These are phyloP conservation scores for Huntiella decipiens DNA, from an alignment of 2,329 filamentous ascomycete genomes.

Conservation along the genomic window DNA sequence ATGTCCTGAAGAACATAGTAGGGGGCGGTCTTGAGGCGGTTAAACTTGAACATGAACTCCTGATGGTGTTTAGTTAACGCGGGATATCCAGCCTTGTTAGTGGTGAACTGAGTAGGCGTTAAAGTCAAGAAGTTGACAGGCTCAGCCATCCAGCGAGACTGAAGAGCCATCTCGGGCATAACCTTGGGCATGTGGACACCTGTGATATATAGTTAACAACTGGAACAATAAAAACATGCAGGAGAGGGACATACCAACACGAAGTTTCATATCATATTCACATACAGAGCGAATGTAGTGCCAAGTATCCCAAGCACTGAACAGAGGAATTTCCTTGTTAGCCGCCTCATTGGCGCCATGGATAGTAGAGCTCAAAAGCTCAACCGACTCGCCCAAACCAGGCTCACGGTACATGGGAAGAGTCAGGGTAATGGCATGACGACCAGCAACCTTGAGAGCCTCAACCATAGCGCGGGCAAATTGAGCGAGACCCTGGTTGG, in stretches of 20 bases:
- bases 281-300: slow-evolving; percentile 69
- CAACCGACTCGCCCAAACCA: slow-evolving; percentile 31
- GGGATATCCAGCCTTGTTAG: slow-evolving; percentile 41
- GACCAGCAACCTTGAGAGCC: slow-evolving; percentile 52
- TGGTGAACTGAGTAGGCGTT: slow-evolving; percentile 32
- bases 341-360: slow-evolving; percentile 18
- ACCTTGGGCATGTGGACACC: slow-evolving; percentile 29
- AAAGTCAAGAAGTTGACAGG: slow-evolving; percentile 45
- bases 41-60: slow-evolving; percentile 39
- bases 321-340: slow-evolving; percentile 44
- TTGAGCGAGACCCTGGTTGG: slow-evolving; percentile 39
- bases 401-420: slow-evolving; percentile 67
- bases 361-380: slow-evolving; percentile 28
- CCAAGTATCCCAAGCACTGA: slow-evolving; percentile 85
- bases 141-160: slow-evolving; percentile 51
- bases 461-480: slow-evolving; percentile 76
- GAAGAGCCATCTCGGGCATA: slow-evolving; percentile 39
- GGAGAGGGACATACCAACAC: slow-evolving; percentile 48
- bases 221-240: background rate
- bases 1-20: slow-evolving; percentile 46
- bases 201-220: slow-evolving; percentile 3
- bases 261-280: slow-evolving; percentile 64
- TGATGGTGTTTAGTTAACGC: slow-evolving; percentile 44
- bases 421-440: slow-evolving; percentile 63
- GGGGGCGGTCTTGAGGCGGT: slow-evolving; percentile 43